phyloP scores from a whole-genome alignment of 1,284 basidiomycete species.

The Marasmius sp. region DNA sequence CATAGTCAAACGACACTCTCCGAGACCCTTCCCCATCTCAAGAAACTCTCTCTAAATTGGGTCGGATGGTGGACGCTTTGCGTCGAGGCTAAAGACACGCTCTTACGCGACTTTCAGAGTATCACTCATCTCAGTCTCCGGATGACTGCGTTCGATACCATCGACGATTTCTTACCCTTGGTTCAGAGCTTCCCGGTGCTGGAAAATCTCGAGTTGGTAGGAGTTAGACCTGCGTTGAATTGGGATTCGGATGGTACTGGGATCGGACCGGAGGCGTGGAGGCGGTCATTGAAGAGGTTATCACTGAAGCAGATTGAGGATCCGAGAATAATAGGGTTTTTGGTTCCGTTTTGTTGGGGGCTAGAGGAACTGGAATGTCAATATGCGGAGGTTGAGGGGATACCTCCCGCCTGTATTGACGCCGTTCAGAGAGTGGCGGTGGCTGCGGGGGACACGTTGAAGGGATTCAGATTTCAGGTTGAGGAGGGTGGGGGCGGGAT shows the following conservation, averaged over 20 bases:
- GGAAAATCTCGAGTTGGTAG: background rate
- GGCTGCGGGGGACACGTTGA: background rate
- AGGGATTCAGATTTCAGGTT: background rate
- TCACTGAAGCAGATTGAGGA: background rate
- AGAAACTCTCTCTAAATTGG: background rate
- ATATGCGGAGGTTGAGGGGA: background rate
- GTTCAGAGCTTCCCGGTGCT: background rate
- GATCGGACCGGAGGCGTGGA: no score
- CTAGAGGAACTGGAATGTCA: background rate
- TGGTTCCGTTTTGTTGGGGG: background rate
- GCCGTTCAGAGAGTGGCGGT: background rate
- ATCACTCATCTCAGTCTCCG: background rate
- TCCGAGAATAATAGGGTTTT: background rate
- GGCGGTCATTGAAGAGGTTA: background rate
- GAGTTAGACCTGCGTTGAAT: background rate
- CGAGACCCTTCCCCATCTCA: background rate
- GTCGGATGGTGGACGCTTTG: background rate
- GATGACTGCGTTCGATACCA: background rate
- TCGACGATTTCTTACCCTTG: background rate
- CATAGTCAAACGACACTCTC: background rate
- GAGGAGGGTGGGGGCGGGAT: background rate
- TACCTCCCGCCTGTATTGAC: background rate
- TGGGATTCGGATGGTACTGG: background rate
- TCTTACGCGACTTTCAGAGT: background rate
- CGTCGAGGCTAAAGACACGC: background rate